These are phyloP conservation scores for Termitomyces eurrhizus DNA, from an alignment of 768 basidiomycete species.

Conservation along the genomic window DNA sequence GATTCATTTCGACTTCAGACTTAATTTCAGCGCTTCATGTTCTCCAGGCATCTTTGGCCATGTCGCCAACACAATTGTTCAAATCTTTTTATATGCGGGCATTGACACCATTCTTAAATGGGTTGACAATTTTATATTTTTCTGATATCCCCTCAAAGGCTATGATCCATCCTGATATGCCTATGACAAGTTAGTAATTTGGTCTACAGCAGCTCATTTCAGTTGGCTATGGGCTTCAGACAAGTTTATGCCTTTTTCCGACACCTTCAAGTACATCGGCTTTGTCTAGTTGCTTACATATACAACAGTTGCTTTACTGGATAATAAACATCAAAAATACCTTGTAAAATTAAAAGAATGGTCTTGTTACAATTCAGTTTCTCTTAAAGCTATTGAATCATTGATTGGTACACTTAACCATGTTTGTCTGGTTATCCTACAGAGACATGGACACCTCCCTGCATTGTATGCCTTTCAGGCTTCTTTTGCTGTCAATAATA, in stretches of 20 bases:
- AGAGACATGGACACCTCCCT: not conserved
- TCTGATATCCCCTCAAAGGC: too few relatives aligned
- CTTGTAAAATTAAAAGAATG: not conserved
- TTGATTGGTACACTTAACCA: not conserved
- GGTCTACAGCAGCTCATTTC: too few relatives aligned
- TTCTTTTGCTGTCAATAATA: too few relatives aligned
- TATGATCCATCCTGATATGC: too few relatives aligned
- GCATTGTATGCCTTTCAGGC: too few relatives aligned
- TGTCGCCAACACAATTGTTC: not conserved
- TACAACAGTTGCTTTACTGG: too few relatives aligned
- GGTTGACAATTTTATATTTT: not conserved
- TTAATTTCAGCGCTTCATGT: not conserved
- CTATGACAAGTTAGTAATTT: too few relatives aligned
- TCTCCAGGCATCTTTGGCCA: not conserved
- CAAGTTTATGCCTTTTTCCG: too few relatives aligned
- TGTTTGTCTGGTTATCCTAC: not conserved
- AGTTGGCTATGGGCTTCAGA: too few relatives aligned
- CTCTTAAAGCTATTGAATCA: not conserved
- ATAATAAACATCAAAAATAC: too few relatives aligned
- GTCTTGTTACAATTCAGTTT: rapidly evolving
- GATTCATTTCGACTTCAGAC: not conserved
- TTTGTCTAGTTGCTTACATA: too few relatives aligned
- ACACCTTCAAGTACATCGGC: too few relatives aligned
- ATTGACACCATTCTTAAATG: not conserved
- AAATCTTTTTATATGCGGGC: not conserved